Evolutionary conservation across 1,284 basidiomycete species (phyloP), one percentile per base, ranked within the genome.

Genomic region (Irpex sp.): DNA sequence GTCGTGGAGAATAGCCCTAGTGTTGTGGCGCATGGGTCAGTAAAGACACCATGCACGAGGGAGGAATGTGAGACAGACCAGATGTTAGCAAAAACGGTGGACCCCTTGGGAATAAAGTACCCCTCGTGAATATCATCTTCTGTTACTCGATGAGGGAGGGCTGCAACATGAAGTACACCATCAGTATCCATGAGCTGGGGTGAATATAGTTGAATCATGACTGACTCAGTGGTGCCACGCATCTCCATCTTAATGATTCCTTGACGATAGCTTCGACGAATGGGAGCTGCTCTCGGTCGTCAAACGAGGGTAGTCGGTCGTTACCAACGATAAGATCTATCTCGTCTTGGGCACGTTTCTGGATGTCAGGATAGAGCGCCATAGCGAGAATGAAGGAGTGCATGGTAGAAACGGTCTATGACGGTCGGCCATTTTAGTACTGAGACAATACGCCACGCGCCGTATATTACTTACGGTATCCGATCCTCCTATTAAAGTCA

Each of bases 231-330:
- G 69, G 65, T 1, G 68, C 67, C 15, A 74, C 71, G 3, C 74
- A 73, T 36, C 71, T 68, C 77, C 76, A 78, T 7, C 75, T 68
- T 19, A 76, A 39, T 4, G 68, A 66, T 65, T 79, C 77, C 51
- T 71, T 71, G 6, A 77, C 65, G 19, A 74, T 62, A 0, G 74
- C 74, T 21, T 72, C 63, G 47, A 77, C 67, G 65, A 75, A 77
- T 1, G 75, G 74, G 13, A 78, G 62, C 3, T 62, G 59, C 1
- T 67, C 60, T 33, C 69, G 62, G 62, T 79, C 77, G 1, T 64
- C 66, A 57, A 77, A 74, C 31, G 61, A 68, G 0, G 77, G 77
- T 0, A 78, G 64, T n/a, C 75, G 61, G 15, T 62, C 56, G 0
- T 56, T 35, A 7, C 76, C 74, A 26, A 76, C 65, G 9, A 76